Conservation (phyloP, 768 basidiomycete species). For the Phylloporus arenicola region DNA sequence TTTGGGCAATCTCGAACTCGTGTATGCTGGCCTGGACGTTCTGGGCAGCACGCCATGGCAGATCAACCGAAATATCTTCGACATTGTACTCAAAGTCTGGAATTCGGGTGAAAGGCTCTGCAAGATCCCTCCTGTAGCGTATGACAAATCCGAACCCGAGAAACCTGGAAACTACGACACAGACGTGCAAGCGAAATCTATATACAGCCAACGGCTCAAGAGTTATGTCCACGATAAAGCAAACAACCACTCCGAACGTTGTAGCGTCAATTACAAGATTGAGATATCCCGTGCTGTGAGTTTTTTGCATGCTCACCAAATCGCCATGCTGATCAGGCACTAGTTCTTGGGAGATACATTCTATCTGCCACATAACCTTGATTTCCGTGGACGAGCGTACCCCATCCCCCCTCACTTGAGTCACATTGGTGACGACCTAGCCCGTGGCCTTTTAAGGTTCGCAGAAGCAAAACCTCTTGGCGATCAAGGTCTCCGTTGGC, state of each 20-base stretch:
- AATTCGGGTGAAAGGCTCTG: slow-evolving; percentile 77
- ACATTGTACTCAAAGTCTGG: slow-evolving; percentile 77
- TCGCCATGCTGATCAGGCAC: not conserved
- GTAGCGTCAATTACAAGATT: slow-evolving; percentile 92
- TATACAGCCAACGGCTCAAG: slow-evolving; percentile 55
- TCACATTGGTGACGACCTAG: slow-evolving; percentile 93
- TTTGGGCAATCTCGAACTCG: slow-evolving; percentile 71
- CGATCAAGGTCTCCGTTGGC: slow-evolving; percentile 81
- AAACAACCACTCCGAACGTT: slow-evolving; percentile 86
- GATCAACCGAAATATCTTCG: slow-evolving; percentile 75
- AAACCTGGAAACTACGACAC: slow-evolving; percentile 38
- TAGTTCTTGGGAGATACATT: slow-evolving; percentile 85
- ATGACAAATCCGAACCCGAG: slow-evolving; percentile 60
- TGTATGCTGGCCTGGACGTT: slow-evolving; percentile 86
- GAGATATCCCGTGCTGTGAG: slow-evolving; percentile 89
- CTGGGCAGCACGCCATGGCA: slow-evolving; percentile 87
- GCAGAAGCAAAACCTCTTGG: slow-evolving; percentile 76
- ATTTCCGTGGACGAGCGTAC: slow-evolving; percentile 96
- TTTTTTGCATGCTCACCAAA: slow-evolving; percentile 10
- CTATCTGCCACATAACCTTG: slow-evolving; percentile 93
- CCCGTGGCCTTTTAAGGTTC: slow-evolving; percentile 81
- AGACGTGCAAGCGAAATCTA: slow-evolving; percentile 50
- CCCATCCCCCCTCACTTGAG: slow-evolving; percentile 94
- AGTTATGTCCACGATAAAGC: slow-evolving; percentile 54
- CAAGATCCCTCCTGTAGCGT: slow-evolving; percentile 75